phyloP scores from a whole-genome alignment of 2,329 filamentous ascomycete species.

The Verticillium isaacii region DNA sequence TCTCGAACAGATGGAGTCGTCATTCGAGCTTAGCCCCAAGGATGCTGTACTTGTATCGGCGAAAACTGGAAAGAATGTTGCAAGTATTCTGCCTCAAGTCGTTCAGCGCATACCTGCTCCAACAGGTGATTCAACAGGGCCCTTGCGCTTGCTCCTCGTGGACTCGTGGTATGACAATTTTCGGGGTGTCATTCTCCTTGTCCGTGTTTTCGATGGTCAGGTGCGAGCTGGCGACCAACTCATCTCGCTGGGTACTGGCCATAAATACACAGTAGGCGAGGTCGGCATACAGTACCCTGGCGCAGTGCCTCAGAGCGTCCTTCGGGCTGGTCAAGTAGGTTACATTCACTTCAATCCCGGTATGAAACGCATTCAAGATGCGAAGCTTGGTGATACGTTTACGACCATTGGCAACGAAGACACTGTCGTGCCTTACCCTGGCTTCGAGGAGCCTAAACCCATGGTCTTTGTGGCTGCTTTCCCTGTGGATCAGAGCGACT shows the following conservation, averaged over 20 bases:
- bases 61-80: slow-evolving; percentile 88
- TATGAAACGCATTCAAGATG: slow-evolving; percentile 95
- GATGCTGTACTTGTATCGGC: slow-evolving; percentile 73
- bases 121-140: slow-evolving; percentile 64
- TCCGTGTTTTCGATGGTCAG: slow-evolving; percentile 85
- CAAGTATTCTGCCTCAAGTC: slow-evolving; percentile 75
- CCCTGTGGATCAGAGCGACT: slow-evolving; percentile 85
- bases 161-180: slow-evolving; percentile 99
- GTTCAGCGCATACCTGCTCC: slow-evolving; percentile 82
- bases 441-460: slow-evolving; percentile 94
- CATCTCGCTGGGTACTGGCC: slow-evolving; percentile 80
- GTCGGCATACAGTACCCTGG: slow-evolving; percentile 95
- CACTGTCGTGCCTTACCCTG: slow-evolving; percentile 73
- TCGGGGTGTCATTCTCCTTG: slow-evolving; percentile 85
- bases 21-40: slow-evolving; percentile 80
- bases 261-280: slow-evolving; percentile 90
- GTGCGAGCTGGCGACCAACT: slow-evolving; percentile 79
- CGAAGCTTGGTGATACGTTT: slow-evolving; percentile 93
- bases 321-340: slow-evolving; percentile 90
- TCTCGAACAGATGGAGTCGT: slow-evolving; percentile 76
- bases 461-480: slow-evolving; percentile 99
- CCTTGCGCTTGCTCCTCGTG: slow-evolving; percentile 80
- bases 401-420: slow-evolving; percentile 76
- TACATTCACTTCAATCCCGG: slow-evolving; percentile 97
- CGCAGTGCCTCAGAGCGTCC: slow-evolving; percentile 71